phyloP scores from a whole-genome alignment of 345 rosid genomes.

The Melaleuca quinquenervia region DNA sequence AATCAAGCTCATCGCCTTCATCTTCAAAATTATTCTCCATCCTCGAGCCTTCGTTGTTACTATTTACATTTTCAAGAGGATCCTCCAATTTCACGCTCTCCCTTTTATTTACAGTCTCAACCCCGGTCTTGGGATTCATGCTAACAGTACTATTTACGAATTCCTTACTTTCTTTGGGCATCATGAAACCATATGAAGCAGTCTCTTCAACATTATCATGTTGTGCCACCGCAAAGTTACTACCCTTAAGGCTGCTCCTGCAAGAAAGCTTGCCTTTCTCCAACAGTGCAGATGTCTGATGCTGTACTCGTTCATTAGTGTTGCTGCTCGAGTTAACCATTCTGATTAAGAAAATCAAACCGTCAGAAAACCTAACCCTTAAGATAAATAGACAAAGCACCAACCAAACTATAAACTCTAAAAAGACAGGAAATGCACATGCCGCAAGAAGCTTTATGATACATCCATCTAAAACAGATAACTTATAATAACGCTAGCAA shows the following conservation, averaged over 20 bases:
- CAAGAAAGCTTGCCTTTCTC: constrained; percentile 19
- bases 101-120: constrained; percentile 46
- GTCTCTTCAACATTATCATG: constrained; percentile 17
- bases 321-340: constrained; percentile 14
- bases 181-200: constrained; percentile 18
- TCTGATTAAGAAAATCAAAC: constrained; percentile 10
- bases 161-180: constrained; percentile 23
- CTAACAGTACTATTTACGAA: constrained; percentile 30
- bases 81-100: constrained; percentile 39
- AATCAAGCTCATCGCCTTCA: constrained; percentile 38
- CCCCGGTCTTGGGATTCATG: constrained; percentile 13
- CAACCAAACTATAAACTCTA: neutral
- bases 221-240: constrained; percentile 11
- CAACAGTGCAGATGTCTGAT: constrained; percentile 20
- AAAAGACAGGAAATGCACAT: neutral
- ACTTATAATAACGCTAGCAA: neutral
- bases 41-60: constrained; percentile 25
- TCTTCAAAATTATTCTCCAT: constrained; percentile 49
- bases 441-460: neutral
- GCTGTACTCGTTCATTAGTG: constrained; percentile 12
- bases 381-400: neutral
- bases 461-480: neutral
- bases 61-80: constrained; percentile 52
- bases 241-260: constrained; percentile 25
- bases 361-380: neutral